Evolutionary conservation across 1,284 basidiomycete species (phyloP).

Genomic region (Boletus mariae): DNA sequence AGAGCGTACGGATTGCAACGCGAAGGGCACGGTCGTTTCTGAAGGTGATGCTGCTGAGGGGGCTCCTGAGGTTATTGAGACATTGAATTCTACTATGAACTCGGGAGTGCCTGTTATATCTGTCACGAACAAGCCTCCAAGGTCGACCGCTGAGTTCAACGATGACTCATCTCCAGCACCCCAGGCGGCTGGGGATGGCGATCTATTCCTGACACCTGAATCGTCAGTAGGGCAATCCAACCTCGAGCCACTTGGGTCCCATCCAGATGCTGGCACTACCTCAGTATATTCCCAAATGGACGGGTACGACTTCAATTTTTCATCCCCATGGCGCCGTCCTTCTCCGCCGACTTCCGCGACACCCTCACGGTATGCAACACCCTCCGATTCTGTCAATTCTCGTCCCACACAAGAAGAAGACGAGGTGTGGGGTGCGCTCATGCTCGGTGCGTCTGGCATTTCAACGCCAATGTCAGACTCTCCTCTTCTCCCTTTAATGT

Average conservation of each 20-base stretch:
- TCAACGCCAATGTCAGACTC: slow-evolving; percentile 10
- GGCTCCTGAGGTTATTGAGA: neutral
- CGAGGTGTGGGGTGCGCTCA: slow-evolving; percentile 20
- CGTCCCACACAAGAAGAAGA: slow-evolving; percentile 17
- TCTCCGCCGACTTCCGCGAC: neutral
- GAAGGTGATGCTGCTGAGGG: neutral
- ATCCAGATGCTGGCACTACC: neutral
- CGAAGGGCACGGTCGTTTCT: neutral
- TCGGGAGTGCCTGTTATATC: neutral
- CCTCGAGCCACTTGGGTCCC: neutral
- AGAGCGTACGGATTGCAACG: neutral
- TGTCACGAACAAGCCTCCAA: neutral
- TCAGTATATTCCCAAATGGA: neutral
- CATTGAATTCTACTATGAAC: neutral
- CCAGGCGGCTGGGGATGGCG: neutral
- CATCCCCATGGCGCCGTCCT: neutral
- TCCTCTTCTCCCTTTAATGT: neutral
- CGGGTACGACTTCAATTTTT: neutral
- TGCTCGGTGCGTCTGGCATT: slow-evolving; percentile 9
- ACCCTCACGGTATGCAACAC: slow-evolving; percentile 9
- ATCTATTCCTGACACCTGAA: neutral
- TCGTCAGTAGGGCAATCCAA: neutral
- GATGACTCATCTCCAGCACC: neutral
- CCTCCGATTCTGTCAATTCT: slow-evolving; percentile 3
- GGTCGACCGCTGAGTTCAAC: neutral